Percentiles rank a stretch among this genome's conserved stretches.
Conservation (phyloP, 176 grass and related monocot species). For the Phyllostachys edulis region DNA sequence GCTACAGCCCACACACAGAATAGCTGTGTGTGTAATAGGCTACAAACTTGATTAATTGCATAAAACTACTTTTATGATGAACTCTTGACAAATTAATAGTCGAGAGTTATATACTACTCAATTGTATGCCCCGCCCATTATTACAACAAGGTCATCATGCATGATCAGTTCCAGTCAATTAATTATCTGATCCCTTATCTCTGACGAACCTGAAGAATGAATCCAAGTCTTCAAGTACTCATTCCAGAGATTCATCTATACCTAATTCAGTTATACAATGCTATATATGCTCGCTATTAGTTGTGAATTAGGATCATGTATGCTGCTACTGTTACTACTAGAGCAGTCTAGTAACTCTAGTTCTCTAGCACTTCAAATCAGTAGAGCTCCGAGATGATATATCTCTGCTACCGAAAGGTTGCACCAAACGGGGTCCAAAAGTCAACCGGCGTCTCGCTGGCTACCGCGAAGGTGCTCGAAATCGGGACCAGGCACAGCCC, state of each 20-base stretch:
- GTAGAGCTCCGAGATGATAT: not conserved
- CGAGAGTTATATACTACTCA: not conserved
- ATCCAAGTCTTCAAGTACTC: conserved; percentile 35
- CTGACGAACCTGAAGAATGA: conserved; percentile 47
- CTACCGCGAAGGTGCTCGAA: conserved; percentile 74
- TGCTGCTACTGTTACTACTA: not conserved
- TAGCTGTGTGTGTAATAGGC: too few species aligned
- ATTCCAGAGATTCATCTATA: conserved; percentile 42
- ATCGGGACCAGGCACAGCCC: conserved; percentile 88
- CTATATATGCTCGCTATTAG: not conserved
- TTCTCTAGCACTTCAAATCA: not conserved
- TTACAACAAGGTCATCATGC: conserved; percentile 8
- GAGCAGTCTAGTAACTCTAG: not conserved
- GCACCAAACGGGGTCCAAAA: conserved; percentile 76
- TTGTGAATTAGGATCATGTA: not conserved
- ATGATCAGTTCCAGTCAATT: not conserved
- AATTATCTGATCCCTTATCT: conserved; percentile 13
- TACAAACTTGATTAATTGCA: too few species aligned
- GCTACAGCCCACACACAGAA: too few species aligned
- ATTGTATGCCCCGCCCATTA: not conserved
- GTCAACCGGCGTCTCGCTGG: conserved; percentile 66
- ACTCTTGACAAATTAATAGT: not conserved
- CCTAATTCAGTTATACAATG: not conserved
- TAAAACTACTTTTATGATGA: not conserved
- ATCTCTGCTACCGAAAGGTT: conserved; percentile 53